A percentile compares a stretch with the other conserved stretches of the same genome.
phyloP scores from a whole-genome alignment of 2,329 filamentous ascomycete genomes.

The Diaporthe nobilis region DNA sequence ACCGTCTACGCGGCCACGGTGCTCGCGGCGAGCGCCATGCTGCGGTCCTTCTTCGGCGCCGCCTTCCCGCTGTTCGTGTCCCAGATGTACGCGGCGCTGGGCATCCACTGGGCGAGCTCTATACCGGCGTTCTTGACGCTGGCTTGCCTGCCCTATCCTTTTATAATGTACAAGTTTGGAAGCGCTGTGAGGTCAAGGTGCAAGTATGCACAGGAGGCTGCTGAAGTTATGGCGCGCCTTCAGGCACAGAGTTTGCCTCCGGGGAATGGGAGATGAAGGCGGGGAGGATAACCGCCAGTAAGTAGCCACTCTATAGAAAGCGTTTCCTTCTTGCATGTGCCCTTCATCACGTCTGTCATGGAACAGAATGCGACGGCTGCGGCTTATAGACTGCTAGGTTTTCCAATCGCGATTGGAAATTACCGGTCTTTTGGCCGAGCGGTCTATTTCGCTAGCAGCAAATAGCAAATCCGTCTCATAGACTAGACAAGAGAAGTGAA shows the following conservation, averaged over 20 bases:
- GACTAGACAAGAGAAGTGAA: neutral
- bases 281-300: neutral
- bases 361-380: neutral
- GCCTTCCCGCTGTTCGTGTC: conserved; percentile 81
- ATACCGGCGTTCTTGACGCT: conserved; percentile 79
- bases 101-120: conserved; percentile 82
- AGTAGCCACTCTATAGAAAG: neutral
- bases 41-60: conserved; percentile 81
- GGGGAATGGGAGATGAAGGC: neutral
- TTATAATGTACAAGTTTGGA: conserved; percentile 73
- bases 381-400: no score
- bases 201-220: conserved; percentile 78
- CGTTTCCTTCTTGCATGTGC: neutral
- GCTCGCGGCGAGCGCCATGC: conserved; percentile 78
- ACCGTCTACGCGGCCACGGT: conserved; percentile 84
- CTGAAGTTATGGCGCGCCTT: conserved; percentile 65
- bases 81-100: conserved; percentile 69
- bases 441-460: no score
- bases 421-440: no score
- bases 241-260: neutral
- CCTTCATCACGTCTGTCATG: neutral
- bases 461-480: neutral
- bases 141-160: conserved; percentile 69
- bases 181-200: conserved; percentile 73
- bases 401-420: no score